A percentile compares a stretch with the other conserved stretches of the same genome.
Evolutionary conservation across 2,329 filamentous ascomycete genomes (phyloP).

Genomic region (Fusarium nurragi): DNA sequence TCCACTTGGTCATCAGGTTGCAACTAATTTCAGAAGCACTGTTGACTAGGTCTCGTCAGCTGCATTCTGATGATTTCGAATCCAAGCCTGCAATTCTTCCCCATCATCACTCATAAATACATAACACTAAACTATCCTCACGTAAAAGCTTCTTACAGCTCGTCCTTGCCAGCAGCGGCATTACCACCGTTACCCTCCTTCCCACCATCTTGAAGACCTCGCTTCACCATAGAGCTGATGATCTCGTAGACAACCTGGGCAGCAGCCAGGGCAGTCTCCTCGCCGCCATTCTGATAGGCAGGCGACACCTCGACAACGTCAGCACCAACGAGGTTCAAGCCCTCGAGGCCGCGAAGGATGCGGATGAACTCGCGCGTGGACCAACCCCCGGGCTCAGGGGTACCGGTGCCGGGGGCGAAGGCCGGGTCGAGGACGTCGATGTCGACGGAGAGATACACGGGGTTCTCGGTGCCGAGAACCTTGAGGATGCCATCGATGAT

Average conservation of each 20-base stretch:
- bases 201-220: conserved; percentile 51
- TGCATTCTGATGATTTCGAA: background rate
- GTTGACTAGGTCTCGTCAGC: background rate
- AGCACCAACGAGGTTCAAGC: conserved; percentile 84
- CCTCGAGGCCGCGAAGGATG: conserved; percentile 83
- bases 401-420: conserved; percentile 78
- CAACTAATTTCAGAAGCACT: background rate
- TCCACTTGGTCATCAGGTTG: background rate
- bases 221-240: conserved; percentile 78
- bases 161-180: conserved; percentile 44
- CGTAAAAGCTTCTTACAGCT: conserved; percentile 45
- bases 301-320: conserved; percentile 89
- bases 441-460: conserved; percentile 82
- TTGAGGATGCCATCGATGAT: conserved; percentile 76
- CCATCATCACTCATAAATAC: conserved; percentile 19
- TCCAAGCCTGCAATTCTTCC: background rate
- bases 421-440: conserved; percentile 86
- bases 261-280: conserved; percentile 83
- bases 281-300: conserved; percentile 81
- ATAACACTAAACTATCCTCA: background rate
- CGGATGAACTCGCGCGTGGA: conserved; percentile 87
- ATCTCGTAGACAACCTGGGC: conserved; percentile 88
- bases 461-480: conserved; percentile 77
- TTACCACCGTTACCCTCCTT: conserved; percentile 45
- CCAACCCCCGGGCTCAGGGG: conserved; percentile 91